phyloP scores from a whole-genome alignment of 2,329 filamentous ascomycete species.

The Orbilia quercus region DNA sequence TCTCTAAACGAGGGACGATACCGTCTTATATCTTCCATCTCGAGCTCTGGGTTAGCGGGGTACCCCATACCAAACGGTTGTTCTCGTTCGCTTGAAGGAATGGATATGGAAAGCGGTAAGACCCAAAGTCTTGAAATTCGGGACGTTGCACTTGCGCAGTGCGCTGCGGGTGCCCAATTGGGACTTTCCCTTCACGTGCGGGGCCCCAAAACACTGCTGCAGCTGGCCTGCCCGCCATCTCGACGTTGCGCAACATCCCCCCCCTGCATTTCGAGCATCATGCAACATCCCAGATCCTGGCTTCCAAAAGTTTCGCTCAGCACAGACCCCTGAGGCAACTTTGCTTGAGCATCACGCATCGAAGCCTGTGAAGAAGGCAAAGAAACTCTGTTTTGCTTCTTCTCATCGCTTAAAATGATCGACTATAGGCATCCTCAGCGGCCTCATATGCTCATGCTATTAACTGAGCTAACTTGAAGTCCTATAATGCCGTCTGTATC shows the following conservation, averaged over 20 bases:
- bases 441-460: neutral
- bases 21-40: constrained; percentile 48
- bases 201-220: constrained; percentile 42
- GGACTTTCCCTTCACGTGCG: constrained; percentile 53
- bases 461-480: neutral
- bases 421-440: constrained; percentile 14
- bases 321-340: constrained; percentile 38
- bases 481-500: constrained; percentile 24
- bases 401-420: constrained; percentile 39
- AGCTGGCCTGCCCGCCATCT: constrained; percentile 18
- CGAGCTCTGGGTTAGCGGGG: constrained; percentile 38
- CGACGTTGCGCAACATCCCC: constrained; percentile 41
- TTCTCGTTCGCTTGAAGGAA: constrained; percentile 37
- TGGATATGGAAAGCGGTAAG: constrained; percentile 39
- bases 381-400: constrained; percentile 36
- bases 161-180: constrained; percentile 32
- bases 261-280: constrained; percentile 20
- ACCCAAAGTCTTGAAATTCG: constrained; percentile 32
- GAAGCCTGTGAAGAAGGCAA: constrained; percentile 16
- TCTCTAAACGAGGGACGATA: constrained; percentile 19
- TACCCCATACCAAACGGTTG: constrained; percentile 43
- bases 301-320: constrained; percentile 41
- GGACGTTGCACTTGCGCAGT: constrained; percentile 36
- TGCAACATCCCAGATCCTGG: constrained; percentile 37
- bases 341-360: no score